These are phyloP conservation scores for Conoideocrella luteorostrata DNA, from an alignment of 2,329 filamentous ascomycete species.

Conservation along the genomic window DNA sequence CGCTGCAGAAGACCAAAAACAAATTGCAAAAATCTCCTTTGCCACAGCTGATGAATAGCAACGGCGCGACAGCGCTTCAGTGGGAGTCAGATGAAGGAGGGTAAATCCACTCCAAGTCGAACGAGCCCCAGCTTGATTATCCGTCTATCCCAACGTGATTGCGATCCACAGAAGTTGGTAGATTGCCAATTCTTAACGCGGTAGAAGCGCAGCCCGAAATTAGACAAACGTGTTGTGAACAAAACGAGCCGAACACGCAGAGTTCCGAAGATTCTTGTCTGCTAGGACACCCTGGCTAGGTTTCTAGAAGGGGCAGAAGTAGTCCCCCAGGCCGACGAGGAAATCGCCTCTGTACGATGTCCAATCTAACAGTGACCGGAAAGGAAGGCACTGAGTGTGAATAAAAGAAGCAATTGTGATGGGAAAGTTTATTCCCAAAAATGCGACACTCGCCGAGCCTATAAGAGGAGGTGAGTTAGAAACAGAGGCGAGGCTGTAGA, in stretches of 20 bases:
- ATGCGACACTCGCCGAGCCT: background rate
- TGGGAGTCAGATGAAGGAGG: background rate
- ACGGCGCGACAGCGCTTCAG: constrained; percentile 8
- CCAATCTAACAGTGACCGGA: too few relatives aligned
- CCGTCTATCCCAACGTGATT: background rate
- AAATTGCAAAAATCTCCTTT: constrained; percentile 7
- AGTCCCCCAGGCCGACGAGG: too few relatives aligned
- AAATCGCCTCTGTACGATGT: too few relatives aligned
- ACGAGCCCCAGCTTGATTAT: background rate
- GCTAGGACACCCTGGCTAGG: too few relatives aligned
- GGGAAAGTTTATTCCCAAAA: too few relatives aligned
- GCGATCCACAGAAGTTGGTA: background rate
- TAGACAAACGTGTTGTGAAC: too few relatives aligned
- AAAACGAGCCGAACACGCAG: too few relatives aligned
- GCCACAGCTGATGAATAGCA: background rate
- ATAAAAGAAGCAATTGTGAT: background rate
- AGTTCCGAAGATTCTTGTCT: too few relatives aligned
- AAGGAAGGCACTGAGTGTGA: background rate
- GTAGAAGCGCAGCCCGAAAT: too few relatives aligned
- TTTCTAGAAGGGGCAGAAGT: too few relatives aligned
- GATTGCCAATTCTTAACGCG: too few relatives aligned
- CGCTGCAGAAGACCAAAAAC: constrained; percentile 13
- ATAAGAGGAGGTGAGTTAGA: background rate
- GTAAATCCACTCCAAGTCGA: background rate
- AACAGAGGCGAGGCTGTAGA: background rate